A percentile compares a stretch with the other conserved stretches of the same genome.
Evolutionary conservation across 2,329 filamentous ascomycete species (phyloP).

Genomic region (Botryotinia globosa): DNA sequence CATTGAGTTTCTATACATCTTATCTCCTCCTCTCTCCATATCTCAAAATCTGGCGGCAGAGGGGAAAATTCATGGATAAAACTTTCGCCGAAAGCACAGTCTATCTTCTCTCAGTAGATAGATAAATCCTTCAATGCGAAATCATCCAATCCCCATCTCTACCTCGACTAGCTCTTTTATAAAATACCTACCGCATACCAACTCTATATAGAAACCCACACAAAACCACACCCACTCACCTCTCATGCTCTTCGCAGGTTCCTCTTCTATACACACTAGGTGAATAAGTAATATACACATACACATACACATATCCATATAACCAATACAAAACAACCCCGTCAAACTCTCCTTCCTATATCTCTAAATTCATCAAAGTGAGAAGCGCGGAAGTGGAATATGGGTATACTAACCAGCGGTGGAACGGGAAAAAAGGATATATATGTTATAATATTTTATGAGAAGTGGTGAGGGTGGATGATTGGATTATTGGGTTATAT

Average conservation of each 20-base stretch:
- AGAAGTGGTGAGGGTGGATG: neutral
- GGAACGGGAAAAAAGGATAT: neutral
- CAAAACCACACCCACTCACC: no score
- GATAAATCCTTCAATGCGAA: neutral
- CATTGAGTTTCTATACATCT: accelerated
- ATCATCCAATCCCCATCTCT: neutral
- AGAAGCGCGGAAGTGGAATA: no score
- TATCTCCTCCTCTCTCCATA: neutral
- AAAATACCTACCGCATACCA: no score
- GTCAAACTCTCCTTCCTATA: neutral
- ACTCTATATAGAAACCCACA: no score
- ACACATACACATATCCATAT: no score
- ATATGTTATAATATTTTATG: neutral
- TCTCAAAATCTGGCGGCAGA: neutral
- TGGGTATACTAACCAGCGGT: neutral
- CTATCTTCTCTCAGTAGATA: neutral
- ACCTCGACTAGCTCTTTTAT: neutral
- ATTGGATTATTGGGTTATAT: neutral
- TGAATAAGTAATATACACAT: neutral
- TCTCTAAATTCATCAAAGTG: accelerated
- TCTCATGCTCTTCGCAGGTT: neutral
- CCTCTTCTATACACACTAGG: neutral
- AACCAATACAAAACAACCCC: neutral
- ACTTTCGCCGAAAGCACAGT: neutral
- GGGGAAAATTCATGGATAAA: neutral